Conservation (phyloP, 257 asterid species). For the Verbascum thapsus region DNA sequence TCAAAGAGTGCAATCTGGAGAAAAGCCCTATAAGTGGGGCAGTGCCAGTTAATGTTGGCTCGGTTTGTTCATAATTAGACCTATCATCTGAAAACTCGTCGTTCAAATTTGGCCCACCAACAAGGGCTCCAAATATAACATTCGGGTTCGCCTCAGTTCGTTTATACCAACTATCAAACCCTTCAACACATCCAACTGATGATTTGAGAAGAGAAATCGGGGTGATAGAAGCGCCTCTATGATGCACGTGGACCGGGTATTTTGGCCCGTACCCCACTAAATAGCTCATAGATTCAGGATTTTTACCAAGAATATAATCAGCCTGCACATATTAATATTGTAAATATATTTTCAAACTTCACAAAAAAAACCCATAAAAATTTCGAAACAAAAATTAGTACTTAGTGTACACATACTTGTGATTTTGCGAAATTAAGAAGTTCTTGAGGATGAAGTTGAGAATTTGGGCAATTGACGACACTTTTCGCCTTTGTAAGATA, state of each 20-base stretch:
- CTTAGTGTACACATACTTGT: conserved; percentile 40
- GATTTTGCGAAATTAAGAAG: conserved; percentile 55
- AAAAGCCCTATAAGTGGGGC: conserved; percentile 69
- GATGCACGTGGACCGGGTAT: conserved; percentile 57
- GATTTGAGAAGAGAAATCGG: conserved; percentile 37
- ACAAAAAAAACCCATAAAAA: not conserved
- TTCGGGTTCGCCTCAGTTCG: conserved; percentile 51
- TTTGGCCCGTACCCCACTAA: conserved; percentile 54
- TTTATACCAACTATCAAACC: conserved; percentile 59
- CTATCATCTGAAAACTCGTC: conserved; percentile 57
- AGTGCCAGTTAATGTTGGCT: conserved; percentile 56
- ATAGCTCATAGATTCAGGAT: conserved; percentile 59
- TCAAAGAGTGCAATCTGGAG: conserved; percentile 45
- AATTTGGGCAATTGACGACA: conserved; percentile 46
- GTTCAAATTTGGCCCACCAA: conserved; percentile 55
- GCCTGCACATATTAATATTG: conserved; percentile 38
- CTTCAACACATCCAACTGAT: conserved; percentile 49
- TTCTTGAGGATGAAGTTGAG: conserved; percentile 47
- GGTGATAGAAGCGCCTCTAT: conserved; percentile 59
- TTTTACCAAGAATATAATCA: conserved; percentile 64
- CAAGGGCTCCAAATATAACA: conserved; percentile 49
- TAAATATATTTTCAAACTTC: not conserved
- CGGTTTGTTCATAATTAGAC: conserved; percentile 61
- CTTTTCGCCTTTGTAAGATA: conserved; percentile 47
- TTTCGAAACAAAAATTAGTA: too few species aligned